These are phyloP conservation scores for Cubamyces sp. DNA, from an alignment of 768 basidiomycete species.

Conservation along the genomic window DNA sequence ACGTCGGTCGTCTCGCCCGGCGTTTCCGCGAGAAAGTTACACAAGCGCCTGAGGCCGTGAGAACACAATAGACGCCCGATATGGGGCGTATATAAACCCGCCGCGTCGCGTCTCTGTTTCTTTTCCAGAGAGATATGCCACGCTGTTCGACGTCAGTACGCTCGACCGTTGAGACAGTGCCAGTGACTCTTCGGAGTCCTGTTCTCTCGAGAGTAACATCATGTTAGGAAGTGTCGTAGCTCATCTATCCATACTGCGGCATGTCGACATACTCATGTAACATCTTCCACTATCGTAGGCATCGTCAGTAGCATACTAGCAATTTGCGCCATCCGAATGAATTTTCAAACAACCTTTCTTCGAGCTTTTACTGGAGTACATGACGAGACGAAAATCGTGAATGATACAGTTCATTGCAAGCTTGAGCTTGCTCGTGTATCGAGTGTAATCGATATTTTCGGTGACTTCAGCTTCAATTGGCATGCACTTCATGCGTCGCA, in stretches of 20 bases:
- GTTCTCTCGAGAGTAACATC: constrained; percentile 56
- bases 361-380: too few relatives aligned
- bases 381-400: too few relatives aligned
- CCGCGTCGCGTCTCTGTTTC: constrained; percentile 10
- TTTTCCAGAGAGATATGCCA: constrained; percentile 58
- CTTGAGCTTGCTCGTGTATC: background rate
- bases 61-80: constrained; percentile 33
- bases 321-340: too few relatives aligned
- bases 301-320: too few relatives aligned
- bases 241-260: constrained; percentile 56
- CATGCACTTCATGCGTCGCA: too few relatives aligned
- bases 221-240: constrained; percentile 71
- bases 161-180: constrained; percentile 65
- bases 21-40: constrained; percentile 5
- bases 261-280: constrained; percentile 65
- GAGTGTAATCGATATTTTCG: too few relatives aligned
- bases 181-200: constrained; percentile 60
- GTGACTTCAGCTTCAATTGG: too few relatives aligned
- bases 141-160: constrained; percentile 59
- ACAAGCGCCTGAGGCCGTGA: constrained; percentile 38
- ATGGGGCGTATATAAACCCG: constrained; percentile 33
- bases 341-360: too few relatives aligned
- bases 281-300: constrained; percentile 33
- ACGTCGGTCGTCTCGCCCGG: background rate
- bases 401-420: background rate